Evolutionary conservation across 1,284 basidiomycete species (phyloP).

Genomic region (Ustilago shanxiensis): DNA sequence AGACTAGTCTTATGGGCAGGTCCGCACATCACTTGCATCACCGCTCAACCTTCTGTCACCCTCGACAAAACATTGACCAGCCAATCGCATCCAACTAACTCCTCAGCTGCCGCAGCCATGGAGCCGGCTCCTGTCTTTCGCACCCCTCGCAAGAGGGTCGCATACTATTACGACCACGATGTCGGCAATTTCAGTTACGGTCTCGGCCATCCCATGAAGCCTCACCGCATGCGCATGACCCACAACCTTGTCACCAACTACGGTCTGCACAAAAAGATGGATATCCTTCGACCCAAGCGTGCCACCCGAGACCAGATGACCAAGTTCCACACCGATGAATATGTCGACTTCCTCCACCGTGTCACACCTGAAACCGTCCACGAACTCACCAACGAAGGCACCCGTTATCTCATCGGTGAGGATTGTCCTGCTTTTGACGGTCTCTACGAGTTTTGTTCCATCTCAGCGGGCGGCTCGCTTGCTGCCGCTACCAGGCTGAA

Average conservation of each 20-base stretch:
- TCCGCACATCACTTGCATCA: background rate
- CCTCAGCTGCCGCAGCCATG: slow-evolving; percentile 27
- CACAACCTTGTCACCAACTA: slow-evolving; percentile 93
- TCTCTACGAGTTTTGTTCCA: slow-evolving; percentile 95
- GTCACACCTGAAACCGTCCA: slow-evolving; percentile 78
- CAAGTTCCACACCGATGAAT: slow-evolving; percentile 96
- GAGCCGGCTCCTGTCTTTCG: slow-evolving; percentile 58
- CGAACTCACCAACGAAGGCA: slow-evolving; percentile 80
- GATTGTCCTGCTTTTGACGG: slow-evolving; percentile 98
- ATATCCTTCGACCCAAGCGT: slow-evolving; percentile 84
- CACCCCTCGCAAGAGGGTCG: slow-evolving; percentile 52
- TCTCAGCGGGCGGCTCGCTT: slow-evolving; percentile 87
- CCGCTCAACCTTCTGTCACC: background rate
- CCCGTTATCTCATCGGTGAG: slow-evolving; percentile 76
- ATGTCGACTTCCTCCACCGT: slow-evolving; percentile 87
- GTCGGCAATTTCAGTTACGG: slow-evolving; percentile 88
- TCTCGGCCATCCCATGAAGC: slow-evolving; percentile 92
- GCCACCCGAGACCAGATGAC: slow-evolving; percentile 87
- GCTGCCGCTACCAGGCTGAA: slow-evolving; percentile 86
- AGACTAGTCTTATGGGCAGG: too few species aligned
- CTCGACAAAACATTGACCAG: background rate
- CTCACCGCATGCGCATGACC: slow-evolving; percentile 76
- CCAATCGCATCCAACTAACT: background rate
- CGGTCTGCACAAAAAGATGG: slow-evolving; percentile 89
- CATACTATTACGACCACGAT: slow-evolving; percentile 73